A percentile compares a stretch with the other conserved stretches of the same genome.
These are phyloP conservation scores for Saturnispora bothae DNA, from an alignment of 805 yeast genomes.

Conservation along the genomic window DNA sequence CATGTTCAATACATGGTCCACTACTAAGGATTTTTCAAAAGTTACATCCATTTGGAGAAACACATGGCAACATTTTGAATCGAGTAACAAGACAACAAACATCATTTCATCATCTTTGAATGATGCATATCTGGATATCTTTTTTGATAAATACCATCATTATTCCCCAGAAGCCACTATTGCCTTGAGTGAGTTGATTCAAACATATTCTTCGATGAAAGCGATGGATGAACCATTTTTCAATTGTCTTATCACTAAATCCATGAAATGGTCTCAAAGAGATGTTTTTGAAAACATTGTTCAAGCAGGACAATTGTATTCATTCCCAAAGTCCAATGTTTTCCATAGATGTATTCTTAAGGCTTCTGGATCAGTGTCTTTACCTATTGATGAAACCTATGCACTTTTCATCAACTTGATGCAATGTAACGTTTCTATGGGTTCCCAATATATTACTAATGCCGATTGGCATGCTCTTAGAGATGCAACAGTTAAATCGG, in stretches of 20 bases:
- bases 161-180: slow-evolving; percentile 43
- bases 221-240: slow-evolving; percentile 72
- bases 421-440: slow-evolving; percentile 36
- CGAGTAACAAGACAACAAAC: slow-evolving; percentile 38
- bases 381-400: slow-evolving; percentile 42
- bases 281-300: slow-evolving; percentile 54
- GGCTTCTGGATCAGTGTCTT: slow-evolving; percentile 53
- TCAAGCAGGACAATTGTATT: slow-evolving; percentile 47
- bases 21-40: slow-evolving; percentile 44
- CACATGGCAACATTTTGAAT: slow-evolving; percentile 46
- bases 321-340: slow-evolving; percentile 53
- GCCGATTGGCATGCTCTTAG: slow-evolving; percentile 82
- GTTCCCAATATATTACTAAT: slow-evolving; percentile 51
- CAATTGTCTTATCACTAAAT: slow-evolving; percentile 60
- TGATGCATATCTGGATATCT: slow-evolving; percentile 57
- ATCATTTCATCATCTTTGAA: slow-evolving; percentile 66
- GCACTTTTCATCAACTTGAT: slow-evolving; percentile 20
- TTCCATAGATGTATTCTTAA: slow-evolving; percentile 66
- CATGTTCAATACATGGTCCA: slow-evolving; percentile 47
- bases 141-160: slow-evolving; percentile 49
- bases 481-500: slow-evolving; percentile 58
- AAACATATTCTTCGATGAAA: slow-evolving; percentile 44
- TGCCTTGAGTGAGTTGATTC: slow-evolving; percentile 45
- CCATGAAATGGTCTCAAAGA: slow-evolving; percentile 54
- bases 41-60: slow-evolving; percentile 52